These are phyloP conservation scores for Protostelium mycophagum DNA, from an alignment of 78 protist genomes.

Conservation along the genomic window DNA sequence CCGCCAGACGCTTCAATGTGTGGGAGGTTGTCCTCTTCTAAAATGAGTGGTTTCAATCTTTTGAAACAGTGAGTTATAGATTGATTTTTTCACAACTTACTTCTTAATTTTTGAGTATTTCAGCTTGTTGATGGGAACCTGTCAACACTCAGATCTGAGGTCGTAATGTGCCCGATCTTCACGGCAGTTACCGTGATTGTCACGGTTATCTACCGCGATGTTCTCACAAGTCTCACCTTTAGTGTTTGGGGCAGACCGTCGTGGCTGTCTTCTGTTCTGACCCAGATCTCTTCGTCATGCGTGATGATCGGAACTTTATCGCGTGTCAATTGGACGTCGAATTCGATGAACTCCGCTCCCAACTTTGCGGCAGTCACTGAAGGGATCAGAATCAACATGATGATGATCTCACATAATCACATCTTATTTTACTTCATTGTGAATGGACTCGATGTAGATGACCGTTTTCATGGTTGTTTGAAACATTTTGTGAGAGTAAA, in stretches of 20 bases:
- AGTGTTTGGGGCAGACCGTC: background rate
- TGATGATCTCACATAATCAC: too few relatives aligned
- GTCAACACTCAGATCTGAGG: background rate
- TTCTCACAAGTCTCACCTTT: background rate
- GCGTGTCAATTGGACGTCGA: conserved; percentile 68
- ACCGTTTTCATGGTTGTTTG: too few relatives aligned
- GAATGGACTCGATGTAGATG: too few relatives aligned
- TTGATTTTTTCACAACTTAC: background rate
- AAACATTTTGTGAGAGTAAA: too few relatives aligned
- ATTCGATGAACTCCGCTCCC: conserved; percentile 70
- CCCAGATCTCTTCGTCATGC: conserved; percentile 54
- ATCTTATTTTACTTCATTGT: too few relatives aligned
- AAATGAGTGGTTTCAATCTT: background rate
- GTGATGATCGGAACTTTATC: conserved; percentile 61
- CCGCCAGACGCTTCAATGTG: background rate
- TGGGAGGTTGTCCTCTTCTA: background rate
- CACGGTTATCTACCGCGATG: too few relatives aligned
- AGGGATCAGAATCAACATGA: background rate
- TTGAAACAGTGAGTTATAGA: too few relatives aligned
- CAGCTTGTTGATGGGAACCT: background rate
- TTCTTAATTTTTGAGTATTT: background rate
- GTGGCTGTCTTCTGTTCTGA: background rate
- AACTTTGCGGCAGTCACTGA: conserved; percentile 55
- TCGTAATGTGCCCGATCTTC: too few relatives aligned
- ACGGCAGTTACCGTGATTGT: too few relatives aligned